Base-by-base conservation (phyloP, 2,329 filamentous ascomycete genomes). In the Aspergillus piperis region DNA sequence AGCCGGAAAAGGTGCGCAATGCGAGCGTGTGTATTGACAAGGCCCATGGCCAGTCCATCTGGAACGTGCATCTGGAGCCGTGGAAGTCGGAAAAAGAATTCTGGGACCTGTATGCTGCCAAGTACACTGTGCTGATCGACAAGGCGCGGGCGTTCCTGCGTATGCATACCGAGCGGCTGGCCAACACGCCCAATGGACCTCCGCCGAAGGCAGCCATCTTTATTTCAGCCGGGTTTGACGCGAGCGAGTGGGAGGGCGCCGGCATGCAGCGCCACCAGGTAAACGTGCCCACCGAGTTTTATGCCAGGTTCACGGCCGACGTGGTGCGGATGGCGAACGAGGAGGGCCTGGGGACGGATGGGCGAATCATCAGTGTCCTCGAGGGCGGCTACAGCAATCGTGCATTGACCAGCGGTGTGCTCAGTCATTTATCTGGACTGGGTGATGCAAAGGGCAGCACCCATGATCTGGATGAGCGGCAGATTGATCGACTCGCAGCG, bases 221-320 rank as follows among this genome's bases (percentile, higher is more conserved):
- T 78, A 80, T 99, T 53, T 98, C 94, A 49, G 93, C 95, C 2
- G 96, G 95, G 0, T 99, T 99, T 66, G 95, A 99, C 77, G 95
- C 95, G 3, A 97, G 93, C 71, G 92, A 99, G 73, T 96, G 91
- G 88, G 95, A 99, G 75, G 88, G 90, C 17, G 82, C 85, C 3
- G 92, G 91, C 3, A 99, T 99, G 95, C 95, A 99, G 76, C 86
- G 95, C 50, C 95, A 99, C 76, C 89, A 90, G 60, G 93, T 96
- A 70, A 96, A 96, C 71, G 95, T 99, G 2, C 94, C 95, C 0
- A 99, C 94, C 0, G 91, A 94, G 56, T 99, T 99, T 73, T 99
- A 98, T 72, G 95, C 95, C 52, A 87, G 90, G 1, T 90, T 99
- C 65, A 94, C 94, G 0, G 85, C 88, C 48, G 95, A 99, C 71